Evolutionary conservation across 1,284 basidiomycete species (phyloP).

Genomic region (Microbotryomycetes sp.): DNA sequence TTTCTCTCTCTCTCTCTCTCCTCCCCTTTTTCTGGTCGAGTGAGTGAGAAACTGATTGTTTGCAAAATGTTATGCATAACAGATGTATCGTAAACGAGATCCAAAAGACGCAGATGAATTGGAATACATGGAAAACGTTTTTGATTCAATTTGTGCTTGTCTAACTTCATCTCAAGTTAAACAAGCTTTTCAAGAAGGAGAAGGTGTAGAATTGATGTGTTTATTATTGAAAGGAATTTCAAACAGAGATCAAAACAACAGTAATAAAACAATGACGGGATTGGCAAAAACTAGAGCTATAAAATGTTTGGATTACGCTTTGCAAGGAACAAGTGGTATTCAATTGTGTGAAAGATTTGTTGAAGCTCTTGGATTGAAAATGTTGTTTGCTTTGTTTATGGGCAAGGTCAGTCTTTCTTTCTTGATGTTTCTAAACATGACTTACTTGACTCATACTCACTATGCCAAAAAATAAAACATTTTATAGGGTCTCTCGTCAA

Average conservation of each 20-base stretch:
- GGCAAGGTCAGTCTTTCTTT: slow-evolving; percentile 59
- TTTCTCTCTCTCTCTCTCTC: slow-evolving; percentile 5
- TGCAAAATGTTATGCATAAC: too few species aligned
- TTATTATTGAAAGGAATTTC: slow-evolving; percentile 79
- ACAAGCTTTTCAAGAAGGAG: slow-evolving; percentile 72
- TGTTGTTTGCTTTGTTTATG: slow-evolving; percentile 85
- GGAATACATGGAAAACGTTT: slow-evolving; percentile 96
- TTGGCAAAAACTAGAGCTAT: slow-evolving; percentile 72
- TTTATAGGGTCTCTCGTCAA: background rate
- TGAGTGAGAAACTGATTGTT: too few species aligned
- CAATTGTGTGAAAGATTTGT: slow-evolving; percentile 70
- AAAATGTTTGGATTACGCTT: slow-evolving; percentile 84
- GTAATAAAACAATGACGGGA: too few species aligned
- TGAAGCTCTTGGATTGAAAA: slow-evolving; percentile 77
- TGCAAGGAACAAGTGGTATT: slow-evolving; percentile 71
- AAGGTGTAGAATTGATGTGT: slow-evolving; percentile 94
- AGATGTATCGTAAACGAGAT: slow-evolving; percentile 49
- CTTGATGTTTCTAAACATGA: background rate
- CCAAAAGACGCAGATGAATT: slow-evolving; percentile 79
- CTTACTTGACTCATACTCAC: background rate
- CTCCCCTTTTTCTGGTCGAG: background rate
- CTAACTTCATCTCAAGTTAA: slow-evolving; percentile 70
- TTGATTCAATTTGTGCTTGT: slow-evolving; percentile 79
- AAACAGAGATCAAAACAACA: too few species aligned
- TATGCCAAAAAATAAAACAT: background rate